phyloP scores from a whole-genome alignment of 345 rosid genomes.

The Salix koriyanagi region DNA sequence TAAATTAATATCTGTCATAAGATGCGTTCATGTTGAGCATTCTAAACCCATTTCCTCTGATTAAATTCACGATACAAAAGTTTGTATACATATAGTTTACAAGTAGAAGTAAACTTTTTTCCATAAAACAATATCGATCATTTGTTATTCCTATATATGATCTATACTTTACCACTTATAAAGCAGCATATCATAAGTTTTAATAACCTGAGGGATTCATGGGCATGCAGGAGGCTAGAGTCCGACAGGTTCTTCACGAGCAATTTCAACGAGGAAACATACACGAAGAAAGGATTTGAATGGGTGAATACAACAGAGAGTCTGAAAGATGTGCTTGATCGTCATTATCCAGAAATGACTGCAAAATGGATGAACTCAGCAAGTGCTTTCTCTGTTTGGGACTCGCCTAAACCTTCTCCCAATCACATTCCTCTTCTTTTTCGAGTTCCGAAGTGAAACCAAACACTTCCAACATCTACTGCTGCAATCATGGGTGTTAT shows the following conservation, averaged over 20 bases:
- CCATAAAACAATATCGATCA: no score
- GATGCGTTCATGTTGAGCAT: no score
- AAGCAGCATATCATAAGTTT: background rate
- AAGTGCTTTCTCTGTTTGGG: constrained; percentile 65
- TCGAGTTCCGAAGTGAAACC: constrained; percentile 31
- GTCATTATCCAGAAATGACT: constrained; percentile 49
- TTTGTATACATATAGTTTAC: no score
- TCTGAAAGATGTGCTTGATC: constrained; percentile 45
- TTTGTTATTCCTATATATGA: no score
- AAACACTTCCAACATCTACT: no score
- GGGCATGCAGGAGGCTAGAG: constrained; percentile 49
- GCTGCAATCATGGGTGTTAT: no score
- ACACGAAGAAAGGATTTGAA: constrained; percentile 51
- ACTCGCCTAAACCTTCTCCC: constrained; percentile 28
- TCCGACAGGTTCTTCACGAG: constrained; percentile 57
- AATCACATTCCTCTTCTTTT: constrained; percentile 44
- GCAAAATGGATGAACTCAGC: constrained; percentile 52
- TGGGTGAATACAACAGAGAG: constrained; percentile 58
- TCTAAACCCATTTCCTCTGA: no score
- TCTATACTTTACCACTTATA: no score
- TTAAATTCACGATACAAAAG: no score
- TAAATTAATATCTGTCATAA: background rate
- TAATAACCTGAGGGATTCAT: background rate
- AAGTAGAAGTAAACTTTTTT: no score
- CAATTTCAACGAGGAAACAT: constrained; percentile 40